Conservation (phyloP, 2,329 filamentous ascomycete genomes). For the Emericellopsis cladophorae region DNA sequence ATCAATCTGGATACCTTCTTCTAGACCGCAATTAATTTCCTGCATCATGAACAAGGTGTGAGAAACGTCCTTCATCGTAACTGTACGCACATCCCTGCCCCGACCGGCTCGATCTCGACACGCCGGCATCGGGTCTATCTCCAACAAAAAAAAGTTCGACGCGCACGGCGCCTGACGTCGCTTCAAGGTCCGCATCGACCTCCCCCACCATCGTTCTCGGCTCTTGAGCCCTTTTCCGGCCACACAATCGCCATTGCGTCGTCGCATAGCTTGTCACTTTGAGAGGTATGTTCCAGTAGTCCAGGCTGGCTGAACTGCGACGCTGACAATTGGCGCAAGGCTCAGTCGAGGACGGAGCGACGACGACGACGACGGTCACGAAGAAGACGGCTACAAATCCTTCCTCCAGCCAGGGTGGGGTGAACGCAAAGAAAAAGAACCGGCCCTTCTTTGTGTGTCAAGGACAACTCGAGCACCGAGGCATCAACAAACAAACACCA, state of each 20-base stretch:
- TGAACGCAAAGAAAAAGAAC: background rate
- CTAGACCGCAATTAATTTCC: too few relatives aligned
- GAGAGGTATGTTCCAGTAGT: too few relatives aligned
- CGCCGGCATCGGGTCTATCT: background rate
- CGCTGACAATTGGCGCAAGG: too few relatives aligned
- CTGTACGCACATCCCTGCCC: background rate
- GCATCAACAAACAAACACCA: too few relatives aligned
- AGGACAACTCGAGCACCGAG: constrained; percentile 5
- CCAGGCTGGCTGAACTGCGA: too few relatives aligned
- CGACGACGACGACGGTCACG: too few relatives aligned
- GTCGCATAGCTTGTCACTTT: background rate
- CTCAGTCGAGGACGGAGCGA: too few relatives aligned
- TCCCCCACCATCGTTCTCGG: background rate
- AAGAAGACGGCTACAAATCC: background rate
- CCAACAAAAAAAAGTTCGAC: background rate
- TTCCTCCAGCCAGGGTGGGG: background rate
- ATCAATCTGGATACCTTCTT: too few relatives aligned
- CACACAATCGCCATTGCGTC: background rate
- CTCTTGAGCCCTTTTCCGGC: background rate
- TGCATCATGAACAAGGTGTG: too few relatives aligned
- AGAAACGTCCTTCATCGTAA: too few relatives aligned
- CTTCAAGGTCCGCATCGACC: background rate
- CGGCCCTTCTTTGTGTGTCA: background rate
- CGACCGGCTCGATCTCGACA: background rate
- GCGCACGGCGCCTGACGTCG: background rate